These are phyloP conservation scores for Trichoderma gracile DNA, from an alignment of 2,329 filamentous ascomycete species.

Conservation along the genomic window DNA sequence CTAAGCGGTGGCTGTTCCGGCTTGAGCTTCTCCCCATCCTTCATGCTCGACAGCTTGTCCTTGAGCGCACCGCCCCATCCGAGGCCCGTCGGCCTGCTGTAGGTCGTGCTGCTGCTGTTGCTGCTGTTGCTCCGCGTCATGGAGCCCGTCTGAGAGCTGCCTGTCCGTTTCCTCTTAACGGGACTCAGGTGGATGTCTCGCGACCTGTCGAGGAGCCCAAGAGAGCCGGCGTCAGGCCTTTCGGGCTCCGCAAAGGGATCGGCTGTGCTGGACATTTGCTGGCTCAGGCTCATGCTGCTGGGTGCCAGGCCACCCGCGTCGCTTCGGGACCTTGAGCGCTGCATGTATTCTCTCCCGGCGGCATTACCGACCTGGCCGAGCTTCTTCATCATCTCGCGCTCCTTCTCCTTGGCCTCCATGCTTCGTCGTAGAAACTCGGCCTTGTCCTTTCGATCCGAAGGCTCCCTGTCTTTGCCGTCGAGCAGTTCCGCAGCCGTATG, in stretches of 20 bases:
- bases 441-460: slow-evolving; percentile 59
- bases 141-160: slow-evolving; percentile 46
- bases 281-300: slow-evolving; percentile 25
- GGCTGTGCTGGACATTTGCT: slow-evolving; percentile 20
- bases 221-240: slow-evolving; percentile 46
- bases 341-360: slow-evolving; percentile 72
- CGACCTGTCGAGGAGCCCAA: slow-evolving; percentile 40
- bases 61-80: slow-evolving; percentile 60
- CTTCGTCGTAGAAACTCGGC: slow-evolving; percentile 66
- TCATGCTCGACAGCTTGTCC: slow-evolving; percentile 62
- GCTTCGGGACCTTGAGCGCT: slow-evolving; percentile 35
- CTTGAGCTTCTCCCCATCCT: slow-evolving; percentile 56
- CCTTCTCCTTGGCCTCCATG: slow-evolving; percentile 67
- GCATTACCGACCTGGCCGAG: slow-evolving; percentile 65
- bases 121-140: slow-evolving; percentile 31
- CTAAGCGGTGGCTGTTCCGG: slow-evolving; percentile 49
- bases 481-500: slow-evolving; percentile 62
- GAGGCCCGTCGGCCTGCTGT: slow-evolving; percentile 36
- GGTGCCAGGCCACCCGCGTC: neutral
- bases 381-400: slow-evolving; percentile 69
- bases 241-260: slow-evolving; percentile 34
- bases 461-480: slow-evolving; percentile 62
- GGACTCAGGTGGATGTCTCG: slow-evolving; percentile 58
- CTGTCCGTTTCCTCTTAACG: slow-evolving; percentile 61
- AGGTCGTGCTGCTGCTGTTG: slow-evolving; percentile 16